Evolutionary conservation across 352 stramenopile genomes (phyloP).

Genomic region (Globisporangium takayamanum): DNA sequence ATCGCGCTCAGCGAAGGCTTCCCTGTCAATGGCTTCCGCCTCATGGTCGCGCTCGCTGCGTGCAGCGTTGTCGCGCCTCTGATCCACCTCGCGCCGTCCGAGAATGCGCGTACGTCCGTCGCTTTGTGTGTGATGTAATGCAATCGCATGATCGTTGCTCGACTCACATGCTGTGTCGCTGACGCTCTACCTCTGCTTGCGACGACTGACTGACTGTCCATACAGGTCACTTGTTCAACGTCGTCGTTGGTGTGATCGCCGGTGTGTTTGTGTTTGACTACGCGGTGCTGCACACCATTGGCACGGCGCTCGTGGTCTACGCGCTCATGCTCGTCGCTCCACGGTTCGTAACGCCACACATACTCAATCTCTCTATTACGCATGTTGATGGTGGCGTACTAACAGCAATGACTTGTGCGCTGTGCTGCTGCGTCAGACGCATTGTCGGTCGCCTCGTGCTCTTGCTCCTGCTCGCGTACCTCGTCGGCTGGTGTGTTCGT

Average conservation of each 20-base stretch:
- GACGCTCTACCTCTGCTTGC: background rate
- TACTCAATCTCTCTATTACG: background rate
- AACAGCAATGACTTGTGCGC: background rate
- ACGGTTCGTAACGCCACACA: constrained; percentile 22
- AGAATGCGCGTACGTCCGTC: constrained; percentile 47
- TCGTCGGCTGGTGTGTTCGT: constrained; percentile 45
- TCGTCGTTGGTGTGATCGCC: constrained; percentile 45
- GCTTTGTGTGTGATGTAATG: no score
- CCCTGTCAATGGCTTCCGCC: constrained; percentile 67
- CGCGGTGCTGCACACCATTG: constrained; percentile 69
- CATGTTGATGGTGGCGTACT: background rate
- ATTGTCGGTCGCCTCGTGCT: constrained; percentile 63
- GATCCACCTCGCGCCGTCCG: constrained; percentile 45
- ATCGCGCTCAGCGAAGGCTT: constrained; percentile 66
- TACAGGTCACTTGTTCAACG: constrained; percentile 70
- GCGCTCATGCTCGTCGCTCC: constrained; percentile 57
- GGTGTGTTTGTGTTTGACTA: constrained; percentile 79
- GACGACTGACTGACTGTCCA: background rate
- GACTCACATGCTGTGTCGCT: background rate
- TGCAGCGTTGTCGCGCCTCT: constrained; percentile 66
- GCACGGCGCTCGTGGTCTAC: constrained; percentile 54
- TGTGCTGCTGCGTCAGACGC: constrained; percentile 24
- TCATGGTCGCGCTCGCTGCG: constrained; percentile 62
- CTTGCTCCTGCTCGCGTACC: constrained; percentile 50
- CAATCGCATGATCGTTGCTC: background rate